Base-by-base conservation (phyloP, 1,139 yeast genomes). In the Blastobotrys malaysiensis region DNA sequence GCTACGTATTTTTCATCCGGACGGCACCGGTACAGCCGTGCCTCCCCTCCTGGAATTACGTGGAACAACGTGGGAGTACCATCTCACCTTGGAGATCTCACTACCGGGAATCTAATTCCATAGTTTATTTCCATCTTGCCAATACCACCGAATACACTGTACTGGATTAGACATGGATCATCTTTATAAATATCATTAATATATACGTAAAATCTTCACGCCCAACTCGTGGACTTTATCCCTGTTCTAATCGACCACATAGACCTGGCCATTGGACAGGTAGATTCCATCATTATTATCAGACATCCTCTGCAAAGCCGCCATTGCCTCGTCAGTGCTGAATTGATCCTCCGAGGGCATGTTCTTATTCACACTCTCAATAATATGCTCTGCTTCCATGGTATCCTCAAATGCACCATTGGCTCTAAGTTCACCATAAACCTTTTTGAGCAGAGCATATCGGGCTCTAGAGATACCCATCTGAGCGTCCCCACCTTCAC, bases 261-360 rank as follows among this genome's bases (percentile, higher is more conserved):
- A 52, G 7, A 52, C 57, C 18, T 50, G 51, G 26, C 57, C 65
- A 5, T 61, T 67, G 43, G 59, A 57, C 39, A 64, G 51, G 66
- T 69, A 71, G 52, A 73, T 63, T 62, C n/a, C n/a, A n/a, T 70
- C 70, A 57, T 71, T 71, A 45, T 65, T 65, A 5, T 66, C 73
- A 46, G 65, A 62, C 73, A 75, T 66, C 54, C 59, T 56, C 45
- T 61, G 54, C 49, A 75, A 59, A 3, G 75, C 77, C 2, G 73
- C 73, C 20, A 54, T 54, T 5, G 68, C 69, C 59, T 75, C 78
- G 14, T 62, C 62, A 14, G 58, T 61, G 4, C 66, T 56, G 57
- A 73, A 75, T 50, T 57, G 53, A 50, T 74, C 74, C 52, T 72
- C 75, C 14, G 61, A 60, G 21, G 65, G 64, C 64, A 70, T 62